A percentile compares a stretch with the other conserved stretches of the same genome.
Conservation (phyloP, 2,329 filamentous ascomycete genomes). For the Zymoseptoria crescenta region DNA sequence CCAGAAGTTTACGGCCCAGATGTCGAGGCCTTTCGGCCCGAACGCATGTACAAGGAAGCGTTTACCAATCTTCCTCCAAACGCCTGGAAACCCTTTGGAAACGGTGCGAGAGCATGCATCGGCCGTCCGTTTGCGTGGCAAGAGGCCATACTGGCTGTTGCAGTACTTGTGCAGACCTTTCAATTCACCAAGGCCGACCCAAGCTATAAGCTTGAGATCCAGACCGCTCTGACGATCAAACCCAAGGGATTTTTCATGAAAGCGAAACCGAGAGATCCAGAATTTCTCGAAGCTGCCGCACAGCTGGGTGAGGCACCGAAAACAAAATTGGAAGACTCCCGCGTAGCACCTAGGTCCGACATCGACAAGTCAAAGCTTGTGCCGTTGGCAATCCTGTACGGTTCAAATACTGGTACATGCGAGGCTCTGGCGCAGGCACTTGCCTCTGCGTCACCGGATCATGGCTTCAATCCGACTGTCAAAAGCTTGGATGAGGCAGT, state of each 20-base stretch:
- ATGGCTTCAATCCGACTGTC: constrained; percentile 53
- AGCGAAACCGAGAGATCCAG: constrained; percentile 12
- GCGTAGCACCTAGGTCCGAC: background rate
- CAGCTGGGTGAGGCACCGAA: background rate
- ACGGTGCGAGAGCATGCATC: constrained; percentile 46
- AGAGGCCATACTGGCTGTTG: constrained; percentile 41
- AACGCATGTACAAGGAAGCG: constrained; percentile 41
- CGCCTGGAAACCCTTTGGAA: constrained; percentile 49
- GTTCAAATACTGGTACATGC: constrained; percentile 68
- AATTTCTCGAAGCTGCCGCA: background rate
- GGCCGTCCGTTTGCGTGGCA: constrained; percentile 50
- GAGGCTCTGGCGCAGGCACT: constrained; percentile 59
- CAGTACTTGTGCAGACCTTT: constrained; percentile 40
- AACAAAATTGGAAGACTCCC: background rate
- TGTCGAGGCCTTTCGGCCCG: constrained; percentile 38
- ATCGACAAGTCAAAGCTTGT: background rate
- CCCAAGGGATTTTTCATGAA: constrained; percentile 34
- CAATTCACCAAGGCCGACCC: constrained; percentile 38
- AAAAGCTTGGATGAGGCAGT: constrained; percentile 55
- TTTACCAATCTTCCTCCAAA: constrained; percentile 36
- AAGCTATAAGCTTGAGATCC: constrained; percentile 36
- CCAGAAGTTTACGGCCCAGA: constrained; percentile 39
- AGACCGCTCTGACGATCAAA: constrained; percentile 40
- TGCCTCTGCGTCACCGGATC: constrained; percentile 49
- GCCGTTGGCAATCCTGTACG: constrained; percentile 60